A percentile compares a stretch with the other conserved stretches of the same genome.
Evolutionary conservation across 2,329 filamentous ascomycete species (phyloP).

Genomic region (Tolypocladium ophioglossoides): DNA sequence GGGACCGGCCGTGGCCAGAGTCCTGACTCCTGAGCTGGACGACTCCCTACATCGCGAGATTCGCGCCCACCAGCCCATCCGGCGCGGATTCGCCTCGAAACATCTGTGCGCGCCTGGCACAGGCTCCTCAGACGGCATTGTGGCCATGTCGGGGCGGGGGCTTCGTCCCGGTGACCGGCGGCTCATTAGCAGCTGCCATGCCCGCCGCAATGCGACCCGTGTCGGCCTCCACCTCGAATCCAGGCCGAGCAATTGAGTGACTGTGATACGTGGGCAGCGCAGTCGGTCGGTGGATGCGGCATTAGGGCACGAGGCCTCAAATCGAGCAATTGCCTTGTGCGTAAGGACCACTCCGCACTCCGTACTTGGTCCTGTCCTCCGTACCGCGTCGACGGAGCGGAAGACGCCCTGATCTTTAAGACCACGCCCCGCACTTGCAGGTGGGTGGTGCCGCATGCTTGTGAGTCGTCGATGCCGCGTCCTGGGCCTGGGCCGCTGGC

Average conservation of each 20-base stretch:
- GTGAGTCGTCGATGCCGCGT: neutral
- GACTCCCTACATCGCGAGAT: neutral
- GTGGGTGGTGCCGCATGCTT: slow-evolving; percentile 3
- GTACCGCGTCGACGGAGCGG: neutral
- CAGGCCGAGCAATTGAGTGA: neutral
- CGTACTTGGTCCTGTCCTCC: neutral
- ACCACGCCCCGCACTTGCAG: slow-evolving; percentile 3
- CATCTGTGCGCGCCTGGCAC: neutral
- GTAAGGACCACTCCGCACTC: neutral
- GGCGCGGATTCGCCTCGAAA: neutral
- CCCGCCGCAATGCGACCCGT: neutral
- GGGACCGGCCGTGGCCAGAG: neutral
- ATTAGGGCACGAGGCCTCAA: neutral
- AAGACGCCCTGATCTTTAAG: neutral
- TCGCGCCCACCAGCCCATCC: neutral
- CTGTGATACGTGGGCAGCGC: neutral
- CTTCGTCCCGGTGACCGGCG: neutral
- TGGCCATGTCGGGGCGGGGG: neutral
- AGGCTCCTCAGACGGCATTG: neutral
- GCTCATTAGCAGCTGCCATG: neutral
- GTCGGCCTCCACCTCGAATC: neutral
- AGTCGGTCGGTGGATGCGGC: neutral
- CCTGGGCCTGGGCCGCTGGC: neutral
- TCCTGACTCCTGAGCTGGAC: no score
- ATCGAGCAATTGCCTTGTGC: neutral